These are phyloP conservation scores for Forsythia viridissima DNA, from an alignment of 257 asterid species.

Conservation along the genomic window DNA sequence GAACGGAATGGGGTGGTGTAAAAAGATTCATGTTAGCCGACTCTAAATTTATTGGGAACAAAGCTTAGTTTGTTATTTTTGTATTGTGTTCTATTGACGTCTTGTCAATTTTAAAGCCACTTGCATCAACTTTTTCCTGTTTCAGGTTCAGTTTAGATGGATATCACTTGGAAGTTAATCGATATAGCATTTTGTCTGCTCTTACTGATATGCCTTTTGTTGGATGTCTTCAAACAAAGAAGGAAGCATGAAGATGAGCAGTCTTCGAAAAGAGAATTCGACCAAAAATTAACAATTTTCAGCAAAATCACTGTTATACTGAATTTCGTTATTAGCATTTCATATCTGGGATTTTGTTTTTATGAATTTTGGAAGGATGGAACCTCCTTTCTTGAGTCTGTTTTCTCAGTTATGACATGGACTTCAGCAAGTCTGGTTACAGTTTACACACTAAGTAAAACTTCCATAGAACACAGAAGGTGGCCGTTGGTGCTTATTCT, in stretches of 20 bases:
- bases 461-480: constrained; percentile 18
- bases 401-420: constrained; percentile 54
- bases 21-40: not conserved
- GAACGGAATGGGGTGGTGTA: not conserved
- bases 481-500: constrained; percentile 69
- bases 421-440: constrained; percentile 41
- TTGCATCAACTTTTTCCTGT: not conserved
- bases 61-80: constrained; percentile 5
- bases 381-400: constrained; percentile 24
- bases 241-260: constrained; percentile 20
- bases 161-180: constrained; percentile 39
- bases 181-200: constrained; percentile 48
- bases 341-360: constrained; percentile 46
- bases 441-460: constrained; percentile 36
- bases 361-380: constrained; percentile 38
- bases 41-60: not conserved
- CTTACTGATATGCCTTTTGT: constrained; percentile 49
- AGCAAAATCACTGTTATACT: constrained; percentile 41
- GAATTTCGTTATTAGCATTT: constrained; percentile 39
- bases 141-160: constrained; percentile 36
- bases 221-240: constrained; percentile 36
- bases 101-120: no score
- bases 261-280: constrained; percentile 10
- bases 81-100: not conserved
- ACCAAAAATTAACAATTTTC: constrained; percentile 24